Conservation (phyloP, 2,329 filamentous ascomycete species). For the Cladosporium velox region DNA sequence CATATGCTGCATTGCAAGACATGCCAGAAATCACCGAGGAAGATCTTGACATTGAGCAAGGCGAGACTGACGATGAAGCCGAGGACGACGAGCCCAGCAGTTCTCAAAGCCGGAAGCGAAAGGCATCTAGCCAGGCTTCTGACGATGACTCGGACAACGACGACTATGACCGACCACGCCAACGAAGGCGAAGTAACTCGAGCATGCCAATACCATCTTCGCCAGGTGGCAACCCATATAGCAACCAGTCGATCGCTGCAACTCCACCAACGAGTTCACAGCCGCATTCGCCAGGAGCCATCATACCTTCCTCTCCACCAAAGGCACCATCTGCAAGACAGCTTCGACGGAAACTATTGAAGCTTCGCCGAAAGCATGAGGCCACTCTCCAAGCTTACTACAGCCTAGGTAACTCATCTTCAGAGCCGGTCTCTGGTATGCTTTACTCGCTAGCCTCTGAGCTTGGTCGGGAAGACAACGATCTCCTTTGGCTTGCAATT, state of each 20-base stretch:
- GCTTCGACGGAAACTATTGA: constrained; percentile 71
- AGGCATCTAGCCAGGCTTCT: constrained; percentile 70
- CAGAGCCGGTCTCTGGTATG: constrained; percentile 91
- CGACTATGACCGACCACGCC: constrained; percentile 74
- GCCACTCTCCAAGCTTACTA: constrained; percentile 79
- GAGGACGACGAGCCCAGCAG: constrained; percentile 47
- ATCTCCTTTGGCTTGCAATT: constrained; percentile 91
- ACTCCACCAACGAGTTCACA: constrained; percentile 45
- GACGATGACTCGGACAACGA: constrained; percentile 63
- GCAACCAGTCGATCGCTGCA: constrained; percentile 30
- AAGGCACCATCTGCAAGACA: constrained; percentile 68
- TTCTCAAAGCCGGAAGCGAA: constrained; percentile 65
- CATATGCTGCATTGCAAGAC: constrained; percentile 80
- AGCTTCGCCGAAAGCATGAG: constrained; percentile 76
- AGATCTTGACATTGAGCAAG: constrained; percentile 62
- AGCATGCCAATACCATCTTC: constrained; percentile 70
- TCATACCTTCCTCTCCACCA: constrained; percentile 56
- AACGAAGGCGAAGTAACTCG: constrained; percentile 84
- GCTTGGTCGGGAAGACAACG: constrained; percentile 93
- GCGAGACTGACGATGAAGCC: constrained; percentile 59
- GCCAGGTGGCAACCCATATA: constrained; percentile 44
- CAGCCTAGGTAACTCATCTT: constrained; percentile 82
- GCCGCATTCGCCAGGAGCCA: constrained; percentile 43
- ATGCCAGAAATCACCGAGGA: constrained; percentile 89
- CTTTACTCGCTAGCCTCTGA: constrained; percentile 94